A percentile compares a stretch with the other conserved stretches of the same genome.
These are phyloP conservation scores for Cydonia oblonga DNA, from an alignment of 331 rosid genomes.

Conservation along the genomic window DNA sequence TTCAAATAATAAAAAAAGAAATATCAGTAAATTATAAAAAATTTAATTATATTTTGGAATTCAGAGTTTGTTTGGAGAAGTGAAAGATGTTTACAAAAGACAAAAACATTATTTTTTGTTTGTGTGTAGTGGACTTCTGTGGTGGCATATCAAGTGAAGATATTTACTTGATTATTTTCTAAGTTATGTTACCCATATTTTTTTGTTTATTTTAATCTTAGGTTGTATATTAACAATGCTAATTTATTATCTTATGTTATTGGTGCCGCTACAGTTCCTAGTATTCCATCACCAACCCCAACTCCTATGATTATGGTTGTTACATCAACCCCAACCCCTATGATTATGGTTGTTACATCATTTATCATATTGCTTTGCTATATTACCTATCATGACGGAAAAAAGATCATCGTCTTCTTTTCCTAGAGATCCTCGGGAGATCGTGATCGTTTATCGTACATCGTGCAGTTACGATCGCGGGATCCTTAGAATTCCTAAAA, in stretches of 20 bases:
- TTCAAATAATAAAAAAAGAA: too few relatives aligned
- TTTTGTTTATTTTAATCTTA: not conserved
- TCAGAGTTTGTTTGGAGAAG: not conserved
- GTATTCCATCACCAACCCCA: not conserved
- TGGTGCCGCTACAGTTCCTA: not conserved
- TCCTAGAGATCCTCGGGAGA: too few relatives aligned
- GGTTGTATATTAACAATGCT: not conserved
- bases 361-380: not conserved
- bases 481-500: too few relatives aligned
- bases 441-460: too few relatives aligned
- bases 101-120: not conserved
- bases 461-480: too few relatives aligned
- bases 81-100: not conserved
- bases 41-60: not conserved
- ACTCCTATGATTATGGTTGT: not conserved
- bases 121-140: not conserved
- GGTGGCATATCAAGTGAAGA: too few relatives aligned
- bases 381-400: not conserved
- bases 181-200: not conserved
- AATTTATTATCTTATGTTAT: not conserved
- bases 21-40: too few relatives aligned
- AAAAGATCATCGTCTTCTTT: too few relatives aligned
- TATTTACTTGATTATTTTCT: not conserved
- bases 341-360: not conserved
- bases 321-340: not conserved